Evolutionary conservation across 371 early-diverging fungal genomes (phyloP).

Genomic region (Lichtheimia ornata): DNA sequence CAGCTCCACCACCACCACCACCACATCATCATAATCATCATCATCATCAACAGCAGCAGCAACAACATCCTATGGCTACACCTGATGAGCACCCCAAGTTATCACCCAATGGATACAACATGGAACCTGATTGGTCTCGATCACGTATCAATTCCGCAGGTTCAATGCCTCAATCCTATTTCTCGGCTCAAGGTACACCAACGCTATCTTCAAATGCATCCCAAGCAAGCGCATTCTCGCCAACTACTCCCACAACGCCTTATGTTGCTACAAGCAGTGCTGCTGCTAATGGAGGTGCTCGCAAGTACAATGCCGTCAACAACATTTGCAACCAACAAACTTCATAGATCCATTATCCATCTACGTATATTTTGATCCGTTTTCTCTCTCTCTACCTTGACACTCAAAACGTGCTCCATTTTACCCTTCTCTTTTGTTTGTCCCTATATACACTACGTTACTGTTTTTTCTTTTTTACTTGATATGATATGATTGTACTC

Average conservation of each 20-base stretch:
- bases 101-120: not conserved
- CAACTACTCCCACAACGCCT: constrained; percentile 21
- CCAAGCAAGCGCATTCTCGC: constrained; percentile 24
- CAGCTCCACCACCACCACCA: constrained; percentile 4
- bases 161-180: constrained; percentile 13
- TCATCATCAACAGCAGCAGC: not conserved
- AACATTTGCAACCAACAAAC: constrained; percentile 10
- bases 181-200: constrained; percentile 11
- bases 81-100: too few species aligned
- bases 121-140: constrained; percentile 4
- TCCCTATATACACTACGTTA: not conserved
- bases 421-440: not conserved
- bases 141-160: constrained; percentile 18
- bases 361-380: not conserved
- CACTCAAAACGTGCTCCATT: not conserved
- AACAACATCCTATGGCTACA: too few species aligned
- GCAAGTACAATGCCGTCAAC: constrained; percentile 11
- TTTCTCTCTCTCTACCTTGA: not conserved
- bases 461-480: not conserved
- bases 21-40: constrained; percentile 1
- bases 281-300: constrained; percentile 6
- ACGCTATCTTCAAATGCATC: constrained; percentile 20
- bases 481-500: too few species aligned
- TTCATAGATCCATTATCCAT: not conserved
- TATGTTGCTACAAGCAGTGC: constrained; percentile 7